A percentile compares a stretch with the other conserved stretches of the same genome.
phyloP scores from a whole-genome alignment of 495 filamentous ascomycete genomes.

The Penicillium paxilli region DNA sequence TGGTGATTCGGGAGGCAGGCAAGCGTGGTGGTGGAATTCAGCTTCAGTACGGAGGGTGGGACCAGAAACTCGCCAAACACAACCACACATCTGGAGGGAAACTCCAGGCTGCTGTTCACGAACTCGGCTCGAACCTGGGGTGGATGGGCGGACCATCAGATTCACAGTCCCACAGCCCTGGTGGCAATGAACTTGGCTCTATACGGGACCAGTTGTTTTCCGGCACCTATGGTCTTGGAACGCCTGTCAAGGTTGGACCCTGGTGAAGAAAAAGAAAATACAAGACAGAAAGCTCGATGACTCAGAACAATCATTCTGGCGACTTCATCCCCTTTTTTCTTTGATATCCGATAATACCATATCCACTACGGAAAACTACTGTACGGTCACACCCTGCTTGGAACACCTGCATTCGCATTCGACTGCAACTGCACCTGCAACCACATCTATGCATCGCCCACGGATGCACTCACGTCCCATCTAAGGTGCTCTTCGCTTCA shows the following conservation, averaged over 20 bases:
- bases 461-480: background rate
- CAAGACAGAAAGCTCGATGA: background rate
- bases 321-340: background rate
- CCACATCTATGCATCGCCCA: background rate
- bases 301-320: background rate
- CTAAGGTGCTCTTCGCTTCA: conserved; percentile 4
- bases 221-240: conserved; percentile 70
- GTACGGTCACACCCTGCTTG: background rate
- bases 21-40: conserved; percentile 90
- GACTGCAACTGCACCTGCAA: no score
- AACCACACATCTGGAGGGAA: conserved; percentile 83
- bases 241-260: conserved; percentile 71
- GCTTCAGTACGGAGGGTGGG: conserved; percentile 91
- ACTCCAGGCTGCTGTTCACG: conserved; percentile 76
- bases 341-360: background rate
- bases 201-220: conserved; percentile 78
- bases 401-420: no score
- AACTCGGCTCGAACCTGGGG: conserved; percentile 69
- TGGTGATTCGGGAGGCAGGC: conserved; percentile 87
- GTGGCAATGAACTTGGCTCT: conserved; percentile 56
- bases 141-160: conserved; percentile 66
- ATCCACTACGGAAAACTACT: no score
- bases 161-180: conserved; percentile 42
- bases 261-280: conserved; percentile 47
- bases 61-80: conserved; percentile 83